Evolutionary conservation across 2,329 filamentous ascomycete species (phyloP).

Genomic region (Clarireedia hainanense): DNA sequence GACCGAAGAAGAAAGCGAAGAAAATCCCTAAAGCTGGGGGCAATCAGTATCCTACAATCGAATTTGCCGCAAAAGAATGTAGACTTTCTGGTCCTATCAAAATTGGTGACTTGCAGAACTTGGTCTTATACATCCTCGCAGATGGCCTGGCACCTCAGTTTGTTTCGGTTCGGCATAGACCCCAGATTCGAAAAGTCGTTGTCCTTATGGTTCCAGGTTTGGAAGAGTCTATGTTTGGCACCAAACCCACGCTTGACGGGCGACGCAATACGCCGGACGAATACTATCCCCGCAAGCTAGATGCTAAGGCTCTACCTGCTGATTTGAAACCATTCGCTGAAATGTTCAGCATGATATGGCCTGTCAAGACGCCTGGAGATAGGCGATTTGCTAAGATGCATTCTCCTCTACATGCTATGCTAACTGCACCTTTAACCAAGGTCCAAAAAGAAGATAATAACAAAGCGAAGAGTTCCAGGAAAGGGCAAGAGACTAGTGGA

Average conservation of each 20-base stretch:
- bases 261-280: constrained; percentile 45
- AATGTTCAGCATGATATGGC: constrained; percentile 86
- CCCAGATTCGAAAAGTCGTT: constrained; percentile 70
- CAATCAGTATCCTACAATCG: constrained; percentile 51
- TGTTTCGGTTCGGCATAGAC: constrained; percentile 54
- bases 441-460: constrained; percentile 48
- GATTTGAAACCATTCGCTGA: constrained; percentile 61
- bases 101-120: constrained; percentile 53
- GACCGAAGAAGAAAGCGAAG: constrained; percentile 50
- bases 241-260: constrained; percentile 24
- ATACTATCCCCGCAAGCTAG: constrained; percentile 49
- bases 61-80: constrained; percentile 44
- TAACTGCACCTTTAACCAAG: constrained; percentile 64
- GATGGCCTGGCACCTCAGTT: constrained; percentile 58
- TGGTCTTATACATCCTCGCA: constrained; percentile 59
- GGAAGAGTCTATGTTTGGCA: constrained; percentile 82
- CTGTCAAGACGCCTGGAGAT: constrained; percentile 79
- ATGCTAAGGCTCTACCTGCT: constrained; percentile 42
- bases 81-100: constrained; percentile 55
- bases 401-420: constrained; percentile 78
- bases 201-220: constrained; percentile 87
- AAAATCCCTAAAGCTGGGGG: constrained; percentile 50
- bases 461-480: constrained; percentile 49
- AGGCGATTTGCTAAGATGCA: constrained; percentile 72
- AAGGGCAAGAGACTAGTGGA: constrained; percentile 53